Conservation (phyloP, 2,329 filamentous ascomycete species). For the Neonectria sp. region DNA sequence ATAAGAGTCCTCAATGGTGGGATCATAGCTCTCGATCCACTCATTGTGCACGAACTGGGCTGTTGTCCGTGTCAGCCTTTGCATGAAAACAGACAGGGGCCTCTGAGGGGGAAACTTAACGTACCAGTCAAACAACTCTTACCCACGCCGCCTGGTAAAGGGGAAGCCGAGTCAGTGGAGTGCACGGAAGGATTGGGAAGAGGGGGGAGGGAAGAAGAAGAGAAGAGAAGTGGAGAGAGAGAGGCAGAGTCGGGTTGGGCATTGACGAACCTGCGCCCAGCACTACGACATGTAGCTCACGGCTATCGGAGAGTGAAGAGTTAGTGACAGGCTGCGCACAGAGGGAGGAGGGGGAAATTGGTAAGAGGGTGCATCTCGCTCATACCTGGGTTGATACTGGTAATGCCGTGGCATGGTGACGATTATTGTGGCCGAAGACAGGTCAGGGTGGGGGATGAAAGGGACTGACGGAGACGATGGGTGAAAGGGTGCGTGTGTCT, state of each 20-base stretch:
- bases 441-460: conserved; percentile 18
- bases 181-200: conserved; percentile 27
- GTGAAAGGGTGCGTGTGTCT: conserved; percentile 25
- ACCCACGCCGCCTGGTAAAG: conserved; percentile 81
- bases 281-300: conserved; percentile 88
- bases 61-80: conserved; percentile 54
- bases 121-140: conserved; percentile 93
- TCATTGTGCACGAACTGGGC: conserved; percentile 96
- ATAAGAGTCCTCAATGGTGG: conserved; percentile 85
- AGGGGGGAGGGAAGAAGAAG: neutral
- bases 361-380: neutral
- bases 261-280: conserved; percentile 78
- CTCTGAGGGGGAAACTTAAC: conserved; percentile 43
- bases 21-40: conserved; percentile 91
- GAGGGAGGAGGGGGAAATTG: neutral
- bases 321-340: conserved; percentile 34
- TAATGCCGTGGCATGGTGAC: conserved; percentile 49
- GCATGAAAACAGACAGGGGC: conserved; percentile 32
- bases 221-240: neutral
- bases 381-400: conserved; percentile 48
- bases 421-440: conserved; percentile 26
- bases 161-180: conserved; percentile 50
- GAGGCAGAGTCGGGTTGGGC: conserved; percentile 26
- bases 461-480: conserved; percentile 17
- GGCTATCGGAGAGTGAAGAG: conserved; percentile 59